Conservation (phyloP, 1,284 basidiomycete species). For the Somion occarium region DNA sequence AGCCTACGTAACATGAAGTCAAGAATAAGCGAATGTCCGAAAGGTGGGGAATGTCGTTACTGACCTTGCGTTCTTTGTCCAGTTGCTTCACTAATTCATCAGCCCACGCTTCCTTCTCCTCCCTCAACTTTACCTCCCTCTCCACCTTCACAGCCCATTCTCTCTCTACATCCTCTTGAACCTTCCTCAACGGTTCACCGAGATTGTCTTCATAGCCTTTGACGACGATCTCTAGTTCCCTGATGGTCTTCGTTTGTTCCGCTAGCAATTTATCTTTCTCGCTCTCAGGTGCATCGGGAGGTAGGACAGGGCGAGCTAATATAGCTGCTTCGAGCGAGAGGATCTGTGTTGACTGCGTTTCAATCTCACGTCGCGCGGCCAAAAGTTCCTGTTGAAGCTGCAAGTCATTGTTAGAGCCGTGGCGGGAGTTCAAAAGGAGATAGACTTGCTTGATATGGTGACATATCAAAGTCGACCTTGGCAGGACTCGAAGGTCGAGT, state of each 20-base stretch:
- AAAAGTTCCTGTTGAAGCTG: constrained; percentile 86
- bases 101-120: constrained; percentile 70
- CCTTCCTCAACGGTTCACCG: constrained; percentile 65
- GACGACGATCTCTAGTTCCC: constrained; percentile 68
- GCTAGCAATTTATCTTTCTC: constrained; percentile 70
- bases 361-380: constrained; percentile 65
- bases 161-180: constrained; percentile 76
- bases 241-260: constrained; percentile 64
- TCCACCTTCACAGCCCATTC: constrained; percentile 69
- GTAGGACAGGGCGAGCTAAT: constrained; percentile 54
- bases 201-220: constrained; percentile 67
- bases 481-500: constrained; percentile 74
- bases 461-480: constrained; percentile 84
- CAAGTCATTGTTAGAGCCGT: neutral
- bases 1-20: constrained; percentile 20
- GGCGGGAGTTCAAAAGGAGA: neutral
- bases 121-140: constrained; percentile 50
- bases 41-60: constrained; percentile 14
- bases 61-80: constrained; percentile 68
- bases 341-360: constrained; percentile 77
- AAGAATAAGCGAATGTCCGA: neutral
- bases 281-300: constrained; percentile 51
- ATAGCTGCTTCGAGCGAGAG: constrained; percentile 73
- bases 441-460: constrained; percentile 65
- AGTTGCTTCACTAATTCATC: constrained; percentile 65